Base-by-base conservation (phyloP, 2,329 filamentous ascomycete species). In the Ceratocystis cacaofunesta region DNA sequence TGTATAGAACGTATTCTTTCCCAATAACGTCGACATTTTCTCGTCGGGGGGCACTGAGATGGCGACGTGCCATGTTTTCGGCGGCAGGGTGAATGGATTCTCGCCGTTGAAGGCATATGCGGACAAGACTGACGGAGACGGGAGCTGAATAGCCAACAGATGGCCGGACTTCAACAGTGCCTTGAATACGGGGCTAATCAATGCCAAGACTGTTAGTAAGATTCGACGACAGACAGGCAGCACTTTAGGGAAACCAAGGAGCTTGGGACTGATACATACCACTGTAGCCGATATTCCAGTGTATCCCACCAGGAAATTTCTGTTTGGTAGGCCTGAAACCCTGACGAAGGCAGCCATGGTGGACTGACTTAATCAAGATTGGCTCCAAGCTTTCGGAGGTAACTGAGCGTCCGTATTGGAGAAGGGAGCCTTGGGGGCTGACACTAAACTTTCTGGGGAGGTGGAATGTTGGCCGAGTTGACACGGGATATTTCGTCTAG, bases 11-110 rank as follows among this genome's bases (percentile, higher is more conserved):
- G 76, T 96, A 88, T 77, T 99, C 94, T 75, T 96, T 96, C 70
- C 94, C 94, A 60, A 99, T 92, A 55, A 96, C 85, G 75, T 97
- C 92, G 52, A 86, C 87, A 36, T 91, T 88, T 73, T 99, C 94
- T 74, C 94, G 90, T 72, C 94, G 83, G 66, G 92, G 91, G 4
- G 92, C 90, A 57, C 90, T 90, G 60, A 97, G 80, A 73, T 95
- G 91, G 72, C 92, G 92, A 77, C 95, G 95, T 68, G 92, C 87
- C 71, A 96, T 82, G 69, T 91, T 96, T 75, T 97, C 92, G 76
- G 94, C 94, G 68, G 92, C 89, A 58, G 94, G 94, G 74, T 97
- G 92, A 76, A 99, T 97, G 66, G 90, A 94, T 78, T 99, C 94
- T 78, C 90, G 86, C 72, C 92, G 87, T 73, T 95, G 91, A 65